These are phyloP conservation scores for Hypoxylon sp. DNA, from an alignment of 2,329 filamentous ascomycete species.

Conservation along the genomic window DNA sequence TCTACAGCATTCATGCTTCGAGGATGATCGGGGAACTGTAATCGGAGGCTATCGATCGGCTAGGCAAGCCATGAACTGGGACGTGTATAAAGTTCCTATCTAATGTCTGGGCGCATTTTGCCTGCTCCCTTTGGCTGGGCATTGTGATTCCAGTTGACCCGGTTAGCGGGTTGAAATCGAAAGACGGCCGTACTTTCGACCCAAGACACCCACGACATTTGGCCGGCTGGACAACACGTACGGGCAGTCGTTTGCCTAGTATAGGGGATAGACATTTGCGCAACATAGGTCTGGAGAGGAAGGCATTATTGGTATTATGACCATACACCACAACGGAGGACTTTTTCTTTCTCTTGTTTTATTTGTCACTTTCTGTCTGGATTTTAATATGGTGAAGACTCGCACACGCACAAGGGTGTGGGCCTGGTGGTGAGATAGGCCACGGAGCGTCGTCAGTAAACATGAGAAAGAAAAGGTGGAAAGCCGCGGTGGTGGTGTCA, in stretches of 20 bases:
- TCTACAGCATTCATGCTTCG: background rate
- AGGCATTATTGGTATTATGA: constrained; percentile 41
- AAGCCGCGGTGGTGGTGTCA: constrained; percentile 31
- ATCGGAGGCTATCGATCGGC: background rate
- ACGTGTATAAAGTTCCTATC: constrained; percentile 17
- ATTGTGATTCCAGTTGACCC: constrained; percentile 5
- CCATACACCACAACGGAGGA: constrained; percentile 39
- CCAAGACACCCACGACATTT: constrained; percentile 29
- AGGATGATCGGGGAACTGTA: background rate
- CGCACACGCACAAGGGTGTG: constrained; percentile 32
- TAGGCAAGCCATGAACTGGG: constrained; percentile 16
- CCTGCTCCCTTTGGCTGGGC: constrained; percentile 15
- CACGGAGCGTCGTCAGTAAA: constrained; percentile 22
- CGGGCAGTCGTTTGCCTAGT: constrained; percentile 18
- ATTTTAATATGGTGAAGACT: constrained; percentile 49
- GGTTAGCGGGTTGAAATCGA: constrained; percentile 16
- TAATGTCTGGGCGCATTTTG: constrained; percentile 2
- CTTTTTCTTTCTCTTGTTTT: constrained; percentile 39
- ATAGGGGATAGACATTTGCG: constrained; percentile 24
- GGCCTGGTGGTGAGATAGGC: constrained; percentile 20
- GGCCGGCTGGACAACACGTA: constrained; percentile 19
- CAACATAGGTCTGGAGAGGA: constrained; percentile 19
- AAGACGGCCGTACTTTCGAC: constrained; percentile 6
- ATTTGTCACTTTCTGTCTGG: constrained; percentile 47
- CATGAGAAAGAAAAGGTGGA: constrained; percentile 32